phyloP scores from a whole-genome alignment of 2,329 filamentous ascomycete species.

The Zasmidium cellare region DNA sequence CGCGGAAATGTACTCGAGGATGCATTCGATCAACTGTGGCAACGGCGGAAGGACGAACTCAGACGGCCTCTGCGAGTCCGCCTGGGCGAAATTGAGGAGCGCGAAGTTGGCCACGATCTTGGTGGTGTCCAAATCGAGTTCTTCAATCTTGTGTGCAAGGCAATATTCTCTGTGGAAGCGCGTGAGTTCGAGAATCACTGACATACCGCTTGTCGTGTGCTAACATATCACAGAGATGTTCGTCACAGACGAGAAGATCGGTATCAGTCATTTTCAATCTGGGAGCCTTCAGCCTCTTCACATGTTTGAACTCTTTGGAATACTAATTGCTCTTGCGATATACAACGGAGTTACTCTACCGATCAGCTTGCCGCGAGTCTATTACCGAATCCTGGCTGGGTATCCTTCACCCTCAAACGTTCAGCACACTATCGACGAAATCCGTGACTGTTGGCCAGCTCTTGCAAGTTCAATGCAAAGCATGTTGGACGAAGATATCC shows the following conservation, averaged over 20 bases:
- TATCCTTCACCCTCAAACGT: background rate
- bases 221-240: constrained; percentile 61
- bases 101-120: constrained; percentile 88
- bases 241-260: constrained; percentile 71
- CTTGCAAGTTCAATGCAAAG: constrained; percentile 72
- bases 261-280: constrained; percentile 85
- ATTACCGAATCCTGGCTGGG: constrained; percentile 79
- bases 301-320: constrained; percentile 85
- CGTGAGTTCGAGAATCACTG: constrained; percentile 48
- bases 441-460: constrained; percentile 84
- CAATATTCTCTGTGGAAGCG: constrained; percentile 75
- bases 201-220: background rate
- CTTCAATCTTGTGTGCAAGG: constrained; percentile 78
- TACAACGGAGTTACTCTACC: constrained; percentile 93
- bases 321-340: constrained; percentile 84
- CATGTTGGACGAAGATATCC: constrained; percentile 74
- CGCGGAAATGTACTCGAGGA: constrained; percentile 43
- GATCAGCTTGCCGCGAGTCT: constrained; percentile 78
- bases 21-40: constrained; percentile 82
- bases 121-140: constrained; percentile 97
- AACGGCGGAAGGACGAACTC: constrained; percentile 77
- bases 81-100: constrained; percentile 70
- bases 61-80: constrained; percentile 84
- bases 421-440: constrained; percentile 62
- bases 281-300: constrained; percentile 78